Evolutionary conservation across 257 asterid species (phyloP).

Genomic region (Solanum pimpinellifolium): DNA sequence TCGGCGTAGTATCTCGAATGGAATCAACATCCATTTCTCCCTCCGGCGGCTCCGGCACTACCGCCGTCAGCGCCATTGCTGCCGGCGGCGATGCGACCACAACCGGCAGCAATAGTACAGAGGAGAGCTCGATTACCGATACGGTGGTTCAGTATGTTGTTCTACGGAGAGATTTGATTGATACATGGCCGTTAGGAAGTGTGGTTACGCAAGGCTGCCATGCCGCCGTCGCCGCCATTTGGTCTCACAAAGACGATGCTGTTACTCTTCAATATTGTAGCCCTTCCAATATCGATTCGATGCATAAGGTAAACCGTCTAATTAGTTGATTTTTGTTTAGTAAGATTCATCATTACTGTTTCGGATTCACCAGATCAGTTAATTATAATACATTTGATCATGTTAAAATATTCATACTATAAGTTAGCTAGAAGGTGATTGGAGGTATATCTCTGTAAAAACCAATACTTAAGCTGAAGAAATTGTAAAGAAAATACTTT

Average conservation of each 20-base stretch:
- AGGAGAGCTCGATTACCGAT: conserved; percentile 28
- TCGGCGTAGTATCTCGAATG: background rate
- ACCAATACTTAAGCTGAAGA: background rate
- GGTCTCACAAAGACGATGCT: conserved; percentile 64
- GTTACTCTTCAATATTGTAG: conserved; percentile 52
- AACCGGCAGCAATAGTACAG: background rate
- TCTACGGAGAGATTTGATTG: conserved; percentile 79
- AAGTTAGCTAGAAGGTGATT: background rate
- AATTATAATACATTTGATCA: background rate
- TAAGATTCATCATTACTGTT: background rate
- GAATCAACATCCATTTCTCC: background rate
- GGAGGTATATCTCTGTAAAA: background rate
- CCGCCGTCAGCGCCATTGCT: background rate
- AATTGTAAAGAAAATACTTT: background rate
- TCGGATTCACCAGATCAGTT: background rate
- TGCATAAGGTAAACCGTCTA: conserved; percentile 61
- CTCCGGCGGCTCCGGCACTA: background rate
- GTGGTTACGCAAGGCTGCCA: conserved; percentile 91
- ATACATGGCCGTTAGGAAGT: conserved; percentile 91
- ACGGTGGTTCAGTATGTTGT: conserved; percentile 78
- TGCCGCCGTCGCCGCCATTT: conserved; percentile 88
- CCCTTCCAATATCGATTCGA: conserved; percentile 61
- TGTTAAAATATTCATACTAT: background rate
- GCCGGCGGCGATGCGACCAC: conserved; percentile 1
- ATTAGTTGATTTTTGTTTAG: background rate